These are phyloP conservation scores for Suillus sp. DNA, from an alignment of 768 basidiomycete species.

Conservation along the genomic window DNA sequence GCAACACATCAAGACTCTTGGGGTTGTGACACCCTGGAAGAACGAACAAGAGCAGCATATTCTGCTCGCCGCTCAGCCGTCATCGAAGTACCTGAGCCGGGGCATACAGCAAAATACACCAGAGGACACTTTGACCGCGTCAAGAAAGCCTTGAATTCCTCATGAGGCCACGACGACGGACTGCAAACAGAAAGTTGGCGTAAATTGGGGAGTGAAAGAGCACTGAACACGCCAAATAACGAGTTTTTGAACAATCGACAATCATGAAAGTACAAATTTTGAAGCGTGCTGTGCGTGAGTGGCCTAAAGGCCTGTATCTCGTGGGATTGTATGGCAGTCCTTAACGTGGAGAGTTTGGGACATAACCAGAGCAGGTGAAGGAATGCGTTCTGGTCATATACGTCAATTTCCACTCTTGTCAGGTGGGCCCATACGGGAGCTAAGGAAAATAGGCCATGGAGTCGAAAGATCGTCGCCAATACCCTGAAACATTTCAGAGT, in stretches of 20 bases:
- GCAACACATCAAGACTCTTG: too few relatives aligned
- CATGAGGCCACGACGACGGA: conserved; percentile 18
- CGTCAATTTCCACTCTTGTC: conserved; percentile 15
- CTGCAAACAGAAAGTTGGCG: conserved; percentile 14
- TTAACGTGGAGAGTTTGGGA: conserved; percentile 2
- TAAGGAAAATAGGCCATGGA: conserved; percentile 3
- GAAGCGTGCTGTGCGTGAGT: conserved; percentile 1
- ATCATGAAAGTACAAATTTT: conserved; percentile 17
- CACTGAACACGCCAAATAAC: conserved; percentile 12
- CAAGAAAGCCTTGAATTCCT: not conserved
- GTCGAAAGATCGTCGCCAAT: not conserved
- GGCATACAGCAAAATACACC: conserved; percentile 18
- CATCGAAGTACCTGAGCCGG: conserved; percentile 16
- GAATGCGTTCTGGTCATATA: not conserved
- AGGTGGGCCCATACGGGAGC: conserved; percentile 24
- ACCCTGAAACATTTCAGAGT: conserved; percentile 19
- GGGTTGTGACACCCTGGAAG: conserved; percentile 13
- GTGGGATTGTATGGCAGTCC: conserved; percentile 10
- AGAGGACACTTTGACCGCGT: conserved; percentile 25
- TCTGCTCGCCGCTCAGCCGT: conserved; percentile 20
- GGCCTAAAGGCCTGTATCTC: not conserved
- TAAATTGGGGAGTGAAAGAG: conserved; percentile 21
- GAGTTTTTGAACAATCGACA: conserved; percentile 4
- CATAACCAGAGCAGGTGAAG: conserved; percentile 5
- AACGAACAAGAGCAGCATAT: conserved; percentile 20